Base-by-base conservation (phyloP, 2,329 filamentous ascomycete species). In the Aureobasidium namibiae region DNA sequence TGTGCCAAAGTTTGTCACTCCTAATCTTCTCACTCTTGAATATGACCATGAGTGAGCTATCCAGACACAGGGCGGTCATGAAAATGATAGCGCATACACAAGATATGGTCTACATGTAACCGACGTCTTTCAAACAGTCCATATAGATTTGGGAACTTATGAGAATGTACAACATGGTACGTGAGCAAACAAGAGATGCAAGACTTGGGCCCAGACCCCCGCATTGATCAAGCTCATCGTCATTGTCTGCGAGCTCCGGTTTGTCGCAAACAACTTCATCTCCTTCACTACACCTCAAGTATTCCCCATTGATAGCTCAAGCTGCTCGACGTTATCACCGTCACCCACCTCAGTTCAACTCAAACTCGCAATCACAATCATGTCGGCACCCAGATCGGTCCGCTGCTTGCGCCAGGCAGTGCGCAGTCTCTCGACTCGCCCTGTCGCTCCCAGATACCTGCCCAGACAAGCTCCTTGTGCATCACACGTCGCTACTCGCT, bases 371-470 rank as follows among this genome's bases (percentile, higher is more conserved):
- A 21, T 1, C 4, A 13, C 41, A 10, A 39, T 7, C 18, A 68
- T 68, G 67, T 67, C 66, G 29, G 62, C 65, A 11, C 63, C 64
- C 44, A 58, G 63, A 60, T 61, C 64, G 21, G 60, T 57, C 21
- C 65, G 66, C 41, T 49, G 67, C 50, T 42, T 66, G 42, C 64
- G 60, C 59, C 65, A 65, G 60, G 61, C 62, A 24, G 41, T 61
- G 46, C 64, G 66, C 45, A 61, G 42, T 50, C 59, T 63, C 44
- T 61, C 65, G 26, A 61, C 24, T 21, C 50, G 50, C 46, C 52
- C 59, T 52, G 50, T 29, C 26, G 23, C 39, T 54, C 48, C 46
- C 39, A 52, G 49, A 46, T 57, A 21, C n/a, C 33, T 57, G 14
- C 33, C 42, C 14, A 46, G 54, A 38, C 38, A 53, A 45, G 48